Evolutionary conservation across 768 basidiomycete genomes (phyloP).

Genomic region (Termitomyces sp.): DNA sequence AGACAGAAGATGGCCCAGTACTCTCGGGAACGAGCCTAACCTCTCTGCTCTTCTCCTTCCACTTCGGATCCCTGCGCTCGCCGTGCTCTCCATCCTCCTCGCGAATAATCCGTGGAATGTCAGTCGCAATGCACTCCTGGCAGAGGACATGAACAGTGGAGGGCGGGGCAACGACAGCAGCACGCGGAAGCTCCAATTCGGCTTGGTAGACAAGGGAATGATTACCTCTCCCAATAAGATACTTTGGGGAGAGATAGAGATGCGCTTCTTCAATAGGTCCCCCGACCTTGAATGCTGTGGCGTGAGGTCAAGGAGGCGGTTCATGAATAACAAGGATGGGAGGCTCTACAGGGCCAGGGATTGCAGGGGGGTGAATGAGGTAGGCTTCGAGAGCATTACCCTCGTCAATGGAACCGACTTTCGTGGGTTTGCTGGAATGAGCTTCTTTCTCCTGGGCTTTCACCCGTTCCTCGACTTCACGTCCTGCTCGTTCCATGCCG

Average conservation of each 20-base stretch:
- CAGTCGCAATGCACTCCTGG: conserved; percentile 30
- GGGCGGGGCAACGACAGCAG: conserved; percentile 2
- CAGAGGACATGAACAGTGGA: conserved; percentile 26
- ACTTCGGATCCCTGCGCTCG: conserved; percentile 10
- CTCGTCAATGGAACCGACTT: not conserved
- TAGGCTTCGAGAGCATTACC: not conserved
- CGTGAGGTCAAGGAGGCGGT: conserved; percentile 15
- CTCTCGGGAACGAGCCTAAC: not conserved
- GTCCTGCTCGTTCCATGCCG: not conserved
- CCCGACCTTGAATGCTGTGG: not conserved
- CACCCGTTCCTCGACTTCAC: not conserved
- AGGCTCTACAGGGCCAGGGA: conserved; percentile 14
- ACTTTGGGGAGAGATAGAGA: conserved; percentile 40
- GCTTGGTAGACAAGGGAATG: conserved; percentile 52
- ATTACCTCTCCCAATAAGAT: conserved; percentile 40
- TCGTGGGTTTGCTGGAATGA: not conserved
- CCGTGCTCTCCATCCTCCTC: conserved; percentile 25
- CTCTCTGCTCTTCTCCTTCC: conserved; percentile 12
- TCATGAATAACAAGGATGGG: conserved; percentile 25
- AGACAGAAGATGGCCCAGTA: not conserved
- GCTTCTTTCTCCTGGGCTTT: not conserved
- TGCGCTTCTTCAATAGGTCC: conserved; percentile 36
- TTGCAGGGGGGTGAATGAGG: no score
- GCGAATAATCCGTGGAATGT: conserved; percentile 17
- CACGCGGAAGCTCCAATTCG: conserved; percentile 30